Conservation (phyloP, 768 basidiomycete species). For the Russula vinacea region DNA sequence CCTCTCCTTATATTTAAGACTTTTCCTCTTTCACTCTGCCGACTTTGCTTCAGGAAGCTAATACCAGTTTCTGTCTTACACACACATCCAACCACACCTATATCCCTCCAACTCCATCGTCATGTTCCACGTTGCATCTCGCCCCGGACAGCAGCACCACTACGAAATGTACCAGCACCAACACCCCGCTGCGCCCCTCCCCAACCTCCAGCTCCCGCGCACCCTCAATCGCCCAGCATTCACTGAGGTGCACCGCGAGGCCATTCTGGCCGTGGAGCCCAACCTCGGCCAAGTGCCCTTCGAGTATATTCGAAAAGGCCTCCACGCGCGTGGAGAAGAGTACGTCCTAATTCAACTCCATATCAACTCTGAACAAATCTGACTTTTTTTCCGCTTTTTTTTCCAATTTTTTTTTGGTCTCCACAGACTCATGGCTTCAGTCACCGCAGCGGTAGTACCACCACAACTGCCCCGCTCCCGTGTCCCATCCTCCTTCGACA, state of each 20-base stretch:
- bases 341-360: constrained; percentile 33
- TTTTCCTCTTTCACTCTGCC: constrained; percentile 6
- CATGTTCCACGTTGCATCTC: constrained; percentile 29
- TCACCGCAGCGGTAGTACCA: constrained; percentile 21
- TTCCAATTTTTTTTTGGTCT: too few species aligned
- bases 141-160: constrained; percentile 23
- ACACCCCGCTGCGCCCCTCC: constrained; percentile 33
- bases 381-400: background rate
- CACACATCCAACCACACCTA: background rate
- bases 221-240: constrained; percentile 62
- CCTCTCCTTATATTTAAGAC: constrained; percentile 29
- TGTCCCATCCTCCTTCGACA: constrained; percentile 26
- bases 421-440: constrained; percentile 26
- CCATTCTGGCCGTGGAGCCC: constrained; percentile 52
- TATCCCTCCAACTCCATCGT: background rate
- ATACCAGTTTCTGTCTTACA: background rate
- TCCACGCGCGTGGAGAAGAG: constrained; percentile 47
- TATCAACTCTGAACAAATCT: background rate
- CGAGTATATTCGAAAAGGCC: constrained; percentile 57
- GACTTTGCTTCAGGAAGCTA: constrained; percentile 30
- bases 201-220: constrained; percentile 65
- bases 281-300: constrained; percentile 51
- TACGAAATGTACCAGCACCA: constrained; percentile 30
- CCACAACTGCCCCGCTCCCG: constrained; percentile 27
- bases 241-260: constrained; percentile 53